Evolutionary conservation across 2,329 filamentous ascomycete genomes (phyloP).

Genomic region (Capronia coronata): DNA sequence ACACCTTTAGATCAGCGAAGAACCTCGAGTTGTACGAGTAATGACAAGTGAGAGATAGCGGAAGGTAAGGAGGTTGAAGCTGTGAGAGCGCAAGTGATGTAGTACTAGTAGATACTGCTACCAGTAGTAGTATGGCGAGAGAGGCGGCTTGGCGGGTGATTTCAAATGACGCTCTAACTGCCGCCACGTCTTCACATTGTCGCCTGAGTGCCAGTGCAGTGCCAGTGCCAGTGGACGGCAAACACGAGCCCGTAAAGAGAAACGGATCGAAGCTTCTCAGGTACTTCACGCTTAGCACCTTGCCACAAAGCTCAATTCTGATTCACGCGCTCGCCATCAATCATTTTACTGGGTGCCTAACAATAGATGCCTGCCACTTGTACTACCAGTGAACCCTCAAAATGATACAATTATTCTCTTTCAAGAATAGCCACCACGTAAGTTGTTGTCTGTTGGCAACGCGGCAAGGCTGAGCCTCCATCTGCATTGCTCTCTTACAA

Average conservation of each 20-base stretch:
- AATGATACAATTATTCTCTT: no score
- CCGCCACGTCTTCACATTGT: conserved; percentile 21
- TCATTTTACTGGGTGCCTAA: no score
- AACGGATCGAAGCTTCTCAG: neutral
- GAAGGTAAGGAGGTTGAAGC: conserved; percentile 10
- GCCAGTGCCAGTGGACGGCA: neutral
- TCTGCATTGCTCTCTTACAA: no score
- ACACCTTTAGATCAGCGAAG: conserved; percentile 12
- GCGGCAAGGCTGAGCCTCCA: conserved; percentile 1
- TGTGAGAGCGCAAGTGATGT: conserved; percentile 8
- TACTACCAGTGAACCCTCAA: no score
- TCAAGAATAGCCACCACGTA: neutral
- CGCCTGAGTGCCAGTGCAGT: conserved; percentile 17
- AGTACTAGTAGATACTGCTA: conserved; percentile 1
- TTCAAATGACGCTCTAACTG: conserved; percentile 14
- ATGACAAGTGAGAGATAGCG: conserved; percentile 6
- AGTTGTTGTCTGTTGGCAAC: neutral
- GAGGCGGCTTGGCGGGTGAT: conserved; percentile 14
- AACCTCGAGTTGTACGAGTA: conserved; percentile 10
- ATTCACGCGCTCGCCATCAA: neutral
- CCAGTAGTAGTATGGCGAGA: conserved; percentile 8
- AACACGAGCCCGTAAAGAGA: neutral
- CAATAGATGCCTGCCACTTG: no score
- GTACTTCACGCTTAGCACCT: neutral
- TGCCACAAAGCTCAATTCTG: neutral